phyloP scores from a whole-genome alignment of 1,284 basidiomycete genomes.

The Trichosporon asahii region DNA sequence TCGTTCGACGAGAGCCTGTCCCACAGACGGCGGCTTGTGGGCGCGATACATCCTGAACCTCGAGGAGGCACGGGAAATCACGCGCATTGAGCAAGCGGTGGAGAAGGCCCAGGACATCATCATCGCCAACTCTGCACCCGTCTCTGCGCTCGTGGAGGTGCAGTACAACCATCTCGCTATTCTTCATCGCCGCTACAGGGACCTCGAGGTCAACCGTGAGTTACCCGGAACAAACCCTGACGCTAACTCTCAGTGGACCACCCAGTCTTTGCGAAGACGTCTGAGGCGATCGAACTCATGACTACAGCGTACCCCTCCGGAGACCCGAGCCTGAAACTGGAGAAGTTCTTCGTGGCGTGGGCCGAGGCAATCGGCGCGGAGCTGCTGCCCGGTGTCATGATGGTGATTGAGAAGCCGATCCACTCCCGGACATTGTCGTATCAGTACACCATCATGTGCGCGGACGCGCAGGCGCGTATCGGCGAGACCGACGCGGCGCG shows the following conservation, averaged over 20 bases:
- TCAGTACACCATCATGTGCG: slow-evolving; percentile 31
- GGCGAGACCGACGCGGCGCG: slow-evolving; percentile 63
- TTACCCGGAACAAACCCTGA: not conserved
- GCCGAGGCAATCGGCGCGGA: slow-evolving; percentile 34
- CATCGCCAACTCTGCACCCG: slow-evolving; percentile 13
- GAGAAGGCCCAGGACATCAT: slow-evolving; percentile 19
- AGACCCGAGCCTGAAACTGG: slow-evolving; percentile 65
- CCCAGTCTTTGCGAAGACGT: slow-evolving; percentile 20
- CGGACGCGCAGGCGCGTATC: slow-evolving; percentile 54
- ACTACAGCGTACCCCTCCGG: slow-evolving; percentile 53
- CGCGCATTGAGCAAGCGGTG: slow-evolving; percentile 14
- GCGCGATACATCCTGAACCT: slow-evolving; percentile 20
- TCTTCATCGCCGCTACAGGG: slow-evolving; percentile 19
- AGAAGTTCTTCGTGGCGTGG: slow-evolving; percentile 71
- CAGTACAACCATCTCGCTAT: slow-evolving; percentile 19
- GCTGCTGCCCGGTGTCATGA: slow-evolving; percentile 30
- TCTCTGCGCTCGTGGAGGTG: slow-evolving; percentile 21
- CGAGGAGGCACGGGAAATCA: slow-evolving; percentile 15
- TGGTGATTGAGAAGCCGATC: slow-evolving; percentile 29
- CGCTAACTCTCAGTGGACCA: slow-evolving; percentile 15
- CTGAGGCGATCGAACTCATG: slow-evolving; percentile 28
- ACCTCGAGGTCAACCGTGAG: slow-evolving; percentile 14
- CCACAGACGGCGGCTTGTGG: slow-evolving; percentile 42
- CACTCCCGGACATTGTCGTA: slow-evolving; percentile 34
- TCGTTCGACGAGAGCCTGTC: slow-evolving; percentile 41